Base-by-base conservation (phyloP, 1,284 basidiomycete species). In the Irpex rosettiformis region DNA sequence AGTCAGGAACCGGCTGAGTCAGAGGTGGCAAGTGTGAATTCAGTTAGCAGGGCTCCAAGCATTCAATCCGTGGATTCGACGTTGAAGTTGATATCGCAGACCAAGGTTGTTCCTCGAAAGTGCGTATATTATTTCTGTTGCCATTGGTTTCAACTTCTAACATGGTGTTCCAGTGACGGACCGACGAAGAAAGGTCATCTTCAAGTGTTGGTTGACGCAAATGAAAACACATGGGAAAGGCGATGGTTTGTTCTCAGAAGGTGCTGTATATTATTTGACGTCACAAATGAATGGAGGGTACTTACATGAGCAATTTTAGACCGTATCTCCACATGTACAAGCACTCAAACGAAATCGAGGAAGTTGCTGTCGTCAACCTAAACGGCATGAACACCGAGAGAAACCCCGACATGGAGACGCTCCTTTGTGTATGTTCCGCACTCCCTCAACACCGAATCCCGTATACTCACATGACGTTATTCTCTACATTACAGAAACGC, bases 311-410 rank as follows among this genome's bases (percentile, higher is more conserved):
- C 43, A 21, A 37, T 60, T 60, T 1, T 64, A 93, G 94, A 68
- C 96, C 96, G 0, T 96, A 96, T 73, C 80, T 98, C 3, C 88
- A 94, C 68, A 80, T 98, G 58, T 97, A 96, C 75, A 79, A 83
- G 28, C 85, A 86, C 63, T 88, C 86, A 6, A 86, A 86, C 63
- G 93, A 97, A 72, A 71, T 90, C 16, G 91, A 94, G 67, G 94
- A 97, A 73, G 76, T 88, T 5, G 87, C 88, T 37, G 80, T 97
- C 56, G 88, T 98, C 69, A 93, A 93, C 70, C 81, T 98, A 52
- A 82, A 79, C 24, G 89, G 89, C 30, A 91, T 95, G 48, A 91
- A 92, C 63, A 87, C 98, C 16, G 91, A 94, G 68, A 85, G 85
- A 63, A 94, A 93, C 68, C 85, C 91, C 25, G 90, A 91, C 64